Conservation (phyloP, 1,284 basidiomycete species). For the Pisolithus thermaeus region DNA sequence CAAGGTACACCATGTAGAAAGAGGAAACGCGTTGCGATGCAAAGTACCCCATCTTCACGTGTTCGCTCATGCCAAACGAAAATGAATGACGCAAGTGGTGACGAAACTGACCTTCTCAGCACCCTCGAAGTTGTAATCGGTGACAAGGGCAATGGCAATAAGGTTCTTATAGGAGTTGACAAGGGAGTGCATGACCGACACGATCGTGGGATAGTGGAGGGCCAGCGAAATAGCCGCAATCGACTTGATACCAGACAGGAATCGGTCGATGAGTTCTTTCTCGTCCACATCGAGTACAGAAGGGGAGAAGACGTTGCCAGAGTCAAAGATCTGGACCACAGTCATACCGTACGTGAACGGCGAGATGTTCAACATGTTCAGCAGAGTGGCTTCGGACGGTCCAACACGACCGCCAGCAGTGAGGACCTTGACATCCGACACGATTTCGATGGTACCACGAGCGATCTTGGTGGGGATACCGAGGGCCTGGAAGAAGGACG, state of each 20-base stretch:
- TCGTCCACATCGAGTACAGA: constrained; percentile 94
- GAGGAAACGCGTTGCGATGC: no score
- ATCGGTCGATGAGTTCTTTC: constrained; percentile 84
- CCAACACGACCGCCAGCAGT: constrained; percentile 90
- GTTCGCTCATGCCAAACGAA: constrained; percentile 6
- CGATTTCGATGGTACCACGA: constrained; percentile 99
- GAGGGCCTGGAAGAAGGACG: constrained; percentile 99
- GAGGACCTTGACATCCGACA: constrained; percentile 95
- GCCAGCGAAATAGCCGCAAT: constrained; percentile 96
- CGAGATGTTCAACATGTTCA: constrained; percentile 99
- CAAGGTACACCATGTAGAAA: background rate
- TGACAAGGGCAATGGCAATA: constrained; percentile 84
- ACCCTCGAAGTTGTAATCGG: constrained; percentile 94
- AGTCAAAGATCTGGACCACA: constrained; percentile 90
- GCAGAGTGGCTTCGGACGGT: constrained; percentile 91
- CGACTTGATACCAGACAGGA: constrained; percentile 91
- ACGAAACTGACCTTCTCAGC: constrained; percentile 76
- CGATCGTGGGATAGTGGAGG: constrained; percentile 93
- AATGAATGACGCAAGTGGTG: constrained; percentile 37
- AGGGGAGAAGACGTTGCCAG: constrained; percentile 86
- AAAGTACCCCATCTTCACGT: background rate
- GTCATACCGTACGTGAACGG: constrained; percentile 99
- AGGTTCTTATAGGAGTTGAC: constrained; percentile 99
- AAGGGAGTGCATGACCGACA: constrained; percentile 89
- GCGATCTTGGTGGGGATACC: constrained; percentile 99